These are phyloP conservation scores for Penstemon newberryi DNA, from an alignment of 257 asterid genomes.

Conservation along the genomic window DNA sequence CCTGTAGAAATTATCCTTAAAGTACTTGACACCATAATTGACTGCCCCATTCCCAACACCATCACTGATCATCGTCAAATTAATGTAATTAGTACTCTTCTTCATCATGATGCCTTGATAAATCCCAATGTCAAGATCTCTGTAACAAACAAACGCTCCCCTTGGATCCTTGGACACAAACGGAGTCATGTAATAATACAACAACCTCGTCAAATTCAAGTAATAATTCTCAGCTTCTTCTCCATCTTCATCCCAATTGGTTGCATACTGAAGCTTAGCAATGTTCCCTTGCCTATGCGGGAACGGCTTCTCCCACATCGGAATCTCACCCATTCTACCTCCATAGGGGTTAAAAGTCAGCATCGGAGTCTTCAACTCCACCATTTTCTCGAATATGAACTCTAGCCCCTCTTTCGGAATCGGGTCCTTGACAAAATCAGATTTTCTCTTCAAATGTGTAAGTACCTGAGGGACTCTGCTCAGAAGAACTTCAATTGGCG, in stretches of 20 bases:
- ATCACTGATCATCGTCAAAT: conserved; percentile 45
- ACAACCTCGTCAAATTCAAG: conserved; percentile 32
- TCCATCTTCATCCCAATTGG: conserved; percentile 31
- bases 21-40: conserved; percentile 48
- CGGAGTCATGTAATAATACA: conserved; percentile 34
- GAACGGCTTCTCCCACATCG: conserved; percentile 29
- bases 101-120: background rate
- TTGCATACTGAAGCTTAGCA: conserved; percentile 27
- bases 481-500: conserved; percentile 26
- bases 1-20: conserved; percentile 49
- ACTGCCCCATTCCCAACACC: conserved; percentile 42
- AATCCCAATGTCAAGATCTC: conserved; percentile 44
- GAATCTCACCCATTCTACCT: conserved; percentile 40
- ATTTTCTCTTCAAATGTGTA: conserved; percentile 32
- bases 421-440: conserved; percentile 38
- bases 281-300: conserved; percentile 41
- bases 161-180: conserved; percentile 41
- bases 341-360: conserved; percentile 34
- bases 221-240: conserved; percentile 13
- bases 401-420: conserved; percentile 32
- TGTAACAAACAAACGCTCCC: conserved; percentile 33
- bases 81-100: conserved; percentile 32
- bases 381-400: conserved; percentile 30
- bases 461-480: conserved; percentile 24
- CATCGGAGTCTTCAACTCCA: conserved; percentile 24